These are phyloP conservation scores for Iris macrosiphon DNA, from an alignment of 106 monocot genomes.

Conservation along the genomic window DNA sequence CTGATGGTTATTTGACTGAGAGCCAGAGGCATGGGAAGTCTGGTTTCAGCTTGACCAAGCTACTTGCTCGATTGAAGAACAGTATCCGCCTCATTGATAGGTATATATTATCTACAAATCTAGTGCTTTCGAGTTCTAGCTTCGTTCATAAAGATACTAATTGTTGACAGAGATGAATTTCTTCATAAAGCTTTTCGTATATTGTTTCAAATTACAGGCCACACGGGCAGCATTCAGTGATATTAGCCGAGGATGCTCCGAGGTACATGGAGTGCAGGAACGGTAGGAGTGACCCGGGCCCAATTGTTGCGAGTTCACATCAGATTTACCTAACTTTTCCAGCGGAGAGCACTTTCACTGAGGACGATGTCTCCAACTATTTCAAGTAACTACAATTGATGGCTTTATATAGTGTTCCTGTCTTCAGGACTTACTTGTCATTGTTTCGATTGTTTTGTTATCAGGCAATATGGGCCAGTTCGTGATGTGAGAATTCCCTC, in stretches of 20 bases:
- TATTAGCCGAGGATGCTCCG: conserved; percentile 52
- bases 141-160: no score
- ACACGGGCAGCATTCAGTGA: conserved; percentile 77
- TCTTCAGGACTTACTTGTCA: background rate
- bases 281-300: conserved; percentile 14
- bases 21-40: conserved; percentile 80
- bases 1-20: conserved; percentile 74
- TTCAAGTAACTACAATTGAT: conserved; percentile 48
- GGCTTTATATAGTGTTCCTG: background rate
- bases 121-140: no score
- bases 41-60: conserved; percentile 69
- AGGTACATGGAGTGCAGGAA: conserved; percentile 42
- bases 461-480: conserved; percentile 75
- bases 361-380: conserved; percentile 74
- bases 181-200: no score
- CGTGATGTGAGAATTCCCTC: conserved; percentile 73
- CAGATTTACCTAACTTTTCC: conserved; percentile 97
- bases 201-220: conserved; percentile 34
- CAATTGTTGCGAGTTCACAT: conserved; percentile 25
- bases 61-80: conserved; percentile 57
- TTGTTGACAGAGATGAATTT: no score
- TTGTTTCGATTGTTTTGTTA: background rate
- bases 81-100: conserved; percentile 70
- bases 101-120: conserved; percentile 32
- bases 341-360: conserved; percentile 70